Conservation (phyloP, 371 early-diverging fungal genomes). For the Mucor indicus region DNA sequence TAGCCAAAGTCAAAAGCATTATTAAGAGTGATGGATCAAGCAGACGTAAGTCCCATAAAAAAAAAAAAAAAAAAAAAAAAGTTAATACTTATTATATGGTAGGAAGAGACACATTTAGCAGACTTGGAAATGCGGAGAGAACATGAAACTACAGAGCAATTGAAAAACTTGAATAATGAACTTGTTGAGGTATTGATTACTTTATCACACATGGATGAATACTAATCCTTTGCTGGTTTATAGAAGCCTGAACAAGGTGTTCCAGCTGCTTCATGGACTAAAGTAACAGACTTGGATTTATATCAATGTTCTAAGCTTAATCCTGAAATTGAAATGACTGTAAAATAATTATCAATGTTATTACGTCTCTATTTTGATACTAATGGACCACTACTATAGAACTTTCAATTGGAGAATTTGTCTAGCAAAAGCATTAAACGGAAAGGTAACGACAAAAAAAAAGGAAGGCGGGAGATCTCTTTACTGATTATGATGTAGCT, state of each 20-base stretch:
- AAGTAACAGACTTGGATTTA: constrained; percentile 1
- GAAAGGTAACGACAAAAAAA: constrained; percentile 28
- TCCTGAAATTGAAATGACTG: constrained; percentile 47
- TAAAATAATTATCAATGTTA: no score
- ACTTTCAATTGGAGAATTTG: constrained; percentile 38
- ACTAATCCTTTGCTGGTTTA: no score
- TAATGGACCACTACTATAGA: constrained; percentile 22
- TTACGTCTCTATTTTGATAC: no score
- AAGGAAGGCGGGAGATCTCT: neutral
- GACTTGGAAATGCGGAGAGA: constrained; percentile 47
- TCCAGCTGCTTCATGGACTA: constrained; percentile 27
- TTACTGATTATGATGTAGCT: constrained; percentile 13
- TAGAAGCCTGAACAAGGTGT: constrained; percentile 12
- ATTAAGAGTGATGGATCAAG: constrained; percentile 36
- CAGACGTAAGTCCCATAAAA: constrained; percentile 25
- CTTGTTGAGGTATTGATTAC: neutral
- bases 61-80: no score
- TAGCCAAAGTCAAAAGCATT: constrained; percentile 46
- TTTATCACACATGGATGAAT: neutral
- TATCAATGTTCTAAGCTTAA: constrained; percentile 46
- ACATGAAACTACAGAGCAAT: constrained; percentile 19
- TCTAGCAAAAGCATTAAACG: constrained; percentile 29
- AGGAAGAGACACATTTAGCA: constrained; percentile 43
- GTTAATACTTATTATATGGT: neutral
- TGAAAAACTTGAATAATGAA: constrained; percentile 13